Evolutionary conservation across 2,329 filamentous ascomycete genomes (phyloP).

Genomic region (Monilinia fructicola): DNA sequence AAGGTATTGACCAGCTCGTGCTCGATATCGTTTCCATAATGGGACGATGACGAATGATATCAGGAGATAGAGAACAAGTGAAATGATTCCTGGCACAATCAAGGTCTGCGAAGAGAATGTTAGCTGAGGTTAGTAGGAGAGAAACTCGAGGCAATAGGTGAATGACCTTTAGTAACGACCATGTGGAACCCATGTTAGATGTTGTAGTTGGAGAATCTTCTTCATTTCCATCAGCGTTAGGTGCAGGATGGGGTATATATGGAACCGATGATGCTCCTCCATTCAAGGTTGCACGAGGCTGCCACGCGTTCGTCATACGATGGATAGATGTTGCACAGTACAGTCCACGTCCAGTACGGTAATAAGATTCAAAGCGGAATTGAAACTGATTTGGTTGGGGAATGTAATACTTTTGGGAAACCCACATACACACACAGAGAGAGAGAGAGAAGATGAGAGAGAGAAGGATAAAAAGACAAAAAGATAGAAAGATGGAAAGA

Average conservation of each 20-base stretch:
- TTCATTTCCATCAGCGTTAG: conserved; percentile 37
- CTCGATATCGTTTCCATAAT: conserved; percentile 67
- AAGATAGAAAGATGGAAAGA: no score
- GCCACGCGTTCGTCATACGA: conserved; percentile 21
- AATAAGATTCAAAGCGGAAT: background rate
- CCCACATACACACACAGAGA: no score
- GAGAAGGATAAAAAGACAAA: no score
- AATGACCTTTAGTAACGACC: conserved; percentile 38
- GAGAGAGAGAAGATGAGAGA: no score
- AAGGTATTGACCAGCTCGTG: conserved; percentile 72
- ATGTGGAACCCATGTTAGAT: conserved; percentile 34
- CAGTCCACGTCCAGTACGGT: no score
- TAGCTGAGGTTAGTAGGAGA: conserved; percentile 5
- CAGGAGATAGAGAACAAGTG: conserved; percentile 65
- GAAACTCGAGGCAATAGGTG: background rate
- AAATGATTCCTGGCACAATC: conserved; percentile 68
- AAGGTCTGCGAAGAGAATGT: conserved; percentile 54
- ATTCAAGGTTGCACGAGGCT: conserved; percentile 7
- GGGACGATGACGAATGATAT: conserved; percentile 66
- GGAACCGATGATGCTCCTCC: background rate
- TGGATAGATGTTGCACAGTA: background rate
- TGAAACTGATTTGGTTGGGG: background rate
- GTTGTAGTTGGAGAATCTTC: conserved; percentile 29
- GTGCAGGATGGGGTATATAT: conserved; percentile 37
- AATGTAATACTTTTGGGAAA: no score